These are phyloP conservation scores for Trichoderma brevicompactum DNA, from an alignment of 2,329 filamentous ascomycete genomes.

Conservation along the genomic window DNA sequence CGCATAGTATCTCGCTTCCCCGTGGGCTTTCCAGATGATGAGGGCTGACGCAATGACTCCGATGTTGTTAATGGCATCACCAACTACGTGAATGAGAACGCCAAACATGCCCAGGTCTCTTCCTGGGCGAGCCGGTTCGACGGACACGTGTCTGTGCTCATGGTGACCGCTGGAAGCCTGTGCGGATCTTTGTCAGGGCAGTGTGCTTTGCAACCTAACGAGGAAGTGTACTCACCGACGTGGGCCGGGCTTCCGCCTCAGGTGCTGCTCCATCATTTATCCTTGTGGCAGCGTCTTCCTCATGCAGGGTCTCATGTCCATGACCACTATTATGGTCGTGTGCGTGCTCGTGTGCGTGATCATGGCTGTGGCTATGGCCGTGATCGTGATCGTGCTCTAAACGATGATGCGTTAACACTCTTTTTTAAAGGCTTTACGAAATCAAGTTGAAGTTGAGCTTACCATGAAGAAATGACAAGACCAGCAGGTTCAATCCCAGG, in stretches of 20 bases:
- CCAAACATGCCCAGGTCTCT: slow-evolving; percentile 73
- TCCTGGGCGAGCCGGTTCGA: slow-evolving; percentile 42
- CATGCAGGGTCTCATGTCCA: slow-evolving; percentile 4
- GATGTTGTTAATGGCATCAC: slow-evolving; percentile 76
- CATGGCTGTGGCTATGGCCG: slow-evolving; percentile 43
- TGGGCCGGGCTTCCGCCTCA: slow-evolving; percentile 30
- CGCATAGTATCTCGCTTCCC: slow-evolving; percentile 66
- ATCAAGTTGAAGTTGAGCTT: slow-evolving; percentile 31
- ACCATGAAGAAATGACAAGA: slow-evolving; percentile 68
- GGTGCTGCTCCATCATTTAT: slow-evolving; percentile 25
- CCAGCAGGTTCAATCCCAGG: slow-evolving; percentile 68
- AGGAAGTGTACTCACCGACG: slow-evolving; percentile 31
- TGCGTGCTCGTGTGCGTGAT: slow-evolving; percentile 41
- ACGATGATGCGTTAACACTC: neutral
- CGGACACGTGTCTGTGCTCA: slow-evolving; percentile 53
- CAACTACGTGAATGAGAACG: slow-evolving; percentile 70
- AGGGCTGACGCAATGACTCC: slow-evolving; percentile 72
- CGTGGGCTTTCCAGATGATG: slow-evolving; percentile 68
- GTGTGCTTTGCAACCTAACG: neutral
- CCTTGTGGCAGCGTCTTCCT: slow-evolving; percentile 27
- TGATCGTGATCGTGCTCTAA: slow-evolving; percentile 15
- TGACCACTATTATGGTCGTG: slow-evolving; percentile 31
- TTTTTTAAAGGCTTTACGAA: slow-evolving; percentile 12
- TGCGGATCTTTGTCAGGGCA: neutral
- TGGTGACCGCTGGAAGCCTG: slow-evolving; percentile 43